These are phyloP conservation scores for Leptomonas seymouri DNA, from an alignment of 208 protist genomes.

Conservation along the genomic window DNA sequence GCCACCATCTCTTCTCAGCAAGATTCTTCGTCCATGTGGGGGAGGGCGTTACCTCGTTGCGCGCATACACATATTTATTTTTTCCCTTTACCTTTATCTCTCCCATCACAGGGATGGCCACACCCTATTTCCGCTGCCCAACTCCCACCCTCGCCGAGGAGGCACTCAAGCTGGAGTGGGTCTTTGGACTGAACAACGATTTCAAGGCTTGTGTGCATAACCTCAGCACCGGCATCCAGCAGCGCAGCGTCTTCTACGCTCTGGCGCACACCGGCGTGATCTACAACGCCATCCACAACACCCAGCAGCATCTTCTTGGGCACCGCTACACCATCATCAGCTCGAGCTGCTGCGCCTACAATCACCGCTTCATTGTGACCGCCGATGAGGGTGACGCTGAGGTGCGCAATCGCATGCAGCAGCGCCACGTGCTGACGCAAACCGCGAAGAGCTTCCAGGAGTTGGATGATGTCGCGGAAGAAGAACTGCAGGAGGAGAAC, in stretches of 20 bases:
- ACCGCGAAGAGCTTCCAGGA: slow-evolving; percentile 1
- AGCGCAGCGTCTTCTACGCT: slow-evolving; percentile 91
- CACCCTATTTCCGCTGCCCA: slow-evolving; percentile 38
- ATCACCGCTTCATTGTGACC: slow-evolving; percentile 93
- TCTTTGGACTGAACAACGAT: slow-evolving; percentile 93
- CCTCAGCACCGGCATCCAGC: slow-evolving; percentile 57
- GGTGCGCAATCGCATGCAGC: slow-evolving; percentile 29
- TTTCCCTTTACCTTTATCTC: no score
- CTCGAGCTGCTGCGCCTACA: slow-evolving; percentile 73
- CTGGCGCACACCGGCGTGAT: slow-evolving; percentile 92
- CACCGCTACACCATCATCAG: slow-evolving; percentile 86
- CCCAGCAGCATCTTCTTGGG: slow-evolving; percentile 91
- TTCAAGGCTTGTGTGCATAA: slow-evolving; percentile 88
- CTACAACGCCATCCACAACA: slow-evolving; percentile 88
- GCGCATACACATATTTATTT: no score
- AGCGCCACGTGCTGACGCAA: slow-evolving; percentile 24
- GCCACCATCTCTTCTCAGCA: no score
- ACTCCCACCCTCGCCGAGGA: slow-evolving; percentile 45
- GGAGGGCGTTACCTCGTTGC: no score
- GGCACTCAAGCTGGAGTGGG: slow-evolving; percentile 83
- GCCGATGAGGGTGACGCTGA: slow-evolving; percentile 78
- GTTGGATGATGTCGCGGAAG: slow-evolving; percentile 24
- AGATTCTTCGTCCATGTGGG: no score
- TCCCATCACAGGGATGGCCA: slow-evolving; percentile 2
- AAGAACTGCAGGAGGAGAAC: slow-evolving; percentile 35